Evolutionary conservation across 2,329 filamentous ascomycete genomes (phyloP).

Genomic region (Paracoccidioides brasiliensis): DNA sequence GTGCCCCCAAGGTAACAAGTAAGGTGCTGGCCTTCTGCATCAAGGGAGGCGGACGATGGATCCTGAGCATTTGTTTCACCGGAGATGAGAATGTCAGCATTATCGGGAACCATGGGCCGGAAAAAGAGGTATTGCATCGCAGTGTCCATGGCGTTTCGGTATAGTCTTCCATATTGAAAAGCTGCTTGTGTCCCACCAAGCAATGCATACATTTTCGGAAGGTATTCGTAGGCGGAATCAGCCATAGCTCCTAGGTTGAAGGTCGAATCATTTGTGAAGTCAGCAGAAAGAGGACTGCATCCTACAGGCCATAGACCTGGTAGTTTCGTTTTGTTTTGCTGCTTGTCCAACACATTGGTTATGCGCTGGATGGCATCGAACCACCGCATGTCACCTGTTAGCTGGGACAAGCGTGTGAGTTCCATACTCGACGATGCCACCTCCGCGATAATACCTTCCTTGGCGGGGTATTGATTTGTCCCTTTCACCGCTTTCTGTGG

Average conservation of each 20-base stretch:
- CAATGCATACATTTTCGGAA: slow-evolving; percentile 56
- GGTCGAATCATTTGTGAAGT: not conserved
- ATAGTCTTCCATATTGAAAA: slow-evolving; percentile 51
- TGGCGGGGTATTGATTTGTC: slow-evolving; percentile 61
- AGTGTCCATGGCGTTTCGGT: slow-evolving; percentile 53
- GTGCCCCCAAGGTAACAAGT: slow-evolving; percentile 44
- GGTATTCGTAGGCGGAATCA: slow-evolving; percentile 46
- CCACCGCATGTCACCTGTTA: slow-evolving; percentile 25
- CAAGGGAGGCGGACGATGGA: slow-evolving; percentile 17
- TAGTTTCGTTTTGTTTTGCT: slow-evolving; percentile 24
- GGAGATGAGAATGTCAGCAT: slow-evolving; percentile 60
- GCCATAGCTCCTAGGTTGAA: slow-evolving; percentile 42
- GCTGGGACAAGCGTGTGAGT: slow-evolving; percentile 30
- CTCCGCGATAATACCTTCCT: slow-evolving; percentile 26
- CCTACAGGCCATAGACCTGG: slow-evolving; percentile 29
- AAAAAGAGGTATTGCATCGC: slow-evolving; percentile 63
- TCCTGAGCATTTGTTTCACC: slow-evolving; percentile 7
- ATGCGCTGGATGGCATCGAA: slow-evolving; percentile 28
- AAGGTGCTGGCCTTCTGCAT: slow-evolving; percentile 43
- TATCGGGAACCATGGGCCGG: slow-evolving; percentile 56
- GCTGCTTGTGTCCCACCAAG: slow-evolving; percentile 53
- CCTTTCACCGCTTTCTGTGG: not conserved
- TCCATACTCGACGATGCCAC: slow-evolving; percentile 29
- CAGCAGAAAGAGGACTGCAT: not conserved
- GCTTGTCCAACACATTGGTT: slow-evolving; percentile 21